These are phyloP conservation scores for Monosporozyma unispora DNA, from an alignment of 805 yeast genomes.

Conservation along the genomic window DNA sequence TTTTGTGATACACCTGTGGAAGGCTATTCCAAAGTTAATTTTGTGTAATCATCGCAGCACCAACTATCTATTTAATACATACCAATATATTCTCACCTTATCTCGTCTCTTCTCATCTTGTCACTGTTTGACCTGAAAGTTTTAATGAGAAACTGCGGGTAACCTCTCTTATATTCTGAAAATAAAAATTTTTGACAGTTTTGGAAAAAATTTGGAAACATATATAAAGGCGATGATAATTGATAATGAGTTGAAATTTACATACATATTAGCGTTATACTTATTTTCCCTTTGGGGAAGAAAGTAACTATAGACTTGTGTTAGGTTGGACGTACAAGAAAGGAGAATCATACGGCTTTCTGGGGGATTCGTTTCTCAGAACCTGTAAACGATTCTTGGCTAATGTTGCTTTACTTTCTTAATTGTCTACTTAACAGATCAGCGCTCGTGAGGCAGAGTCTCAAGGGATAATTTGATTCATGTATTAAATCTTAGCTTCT, in stretches of 20 bases:
- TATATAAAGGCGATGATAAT: slow-evolving; percentile 3
- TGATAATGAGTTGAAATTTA: no score
- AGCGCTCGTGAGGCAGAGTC: slow-evolving; percentile 64
- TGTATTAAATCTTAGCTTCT: slow-evolving; percentile 19
- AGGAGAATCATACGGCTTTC: slow-evolving; percentile 22
- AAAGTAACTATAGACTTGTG: slow-evolving; percentile 24
- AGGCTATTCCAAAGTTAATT: slow-evolving; percentile 35
- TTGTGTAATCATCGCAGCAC: slow-evolving; percentile 16
- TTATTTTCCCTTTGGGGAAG: slow-evolving; percentile 1
- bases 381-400: slow-evolving; percentile 17
- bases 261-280: no score
- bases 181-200: not conserved
- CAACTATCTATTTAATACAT: no score
- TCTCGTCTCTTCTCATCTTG: not conserved
- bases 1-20: slow-evolving; percentile 73
- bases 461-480: slow-evolving; percentile 20
- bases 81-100: no score
- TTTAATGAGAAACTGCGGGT: not conserved
- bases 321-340: slow-evolving; percentile 12
- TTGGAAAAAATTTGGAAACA: not conserved
- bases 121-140: not conserved
- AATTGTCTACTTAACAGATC: slow-evolving; percentile 40
- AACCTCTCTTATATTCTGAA: not conserved
- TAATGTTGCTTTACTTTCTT: slow-evolving; percentile 28
- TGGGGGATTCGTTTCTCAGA: slow-evolving; percentile 3